phyloP scores from a whole-genome alignment of 2,329 filamentous ascomycete species.

The Ophiocordyceps polyrhachis-furcata region DNA sequence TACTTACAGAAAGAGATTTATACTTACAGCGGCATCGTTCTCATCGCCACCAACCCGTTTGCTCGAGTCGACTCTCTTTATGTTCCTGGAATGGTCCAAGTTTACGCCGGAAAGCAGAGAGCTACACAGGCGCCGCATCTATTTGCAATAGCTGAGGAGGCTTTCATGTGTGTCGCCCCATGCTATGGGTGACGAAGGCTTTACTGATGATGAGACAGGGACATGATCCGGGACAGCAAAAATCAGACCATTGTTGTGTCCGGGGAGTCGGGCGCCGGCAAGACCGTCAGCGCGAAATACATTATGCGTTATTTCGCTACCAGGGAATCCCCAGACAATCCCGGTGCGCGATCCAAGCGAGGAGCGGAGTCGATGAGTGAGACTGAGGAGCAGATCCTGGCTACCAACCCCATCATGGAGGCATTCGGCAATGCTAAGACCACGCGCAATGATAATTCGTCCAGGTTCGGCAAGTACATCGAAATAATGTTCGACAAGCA shows the following conservation, averaged over 20 bases:
- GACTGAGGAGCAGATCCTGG: slow-evolving; percentile 95
- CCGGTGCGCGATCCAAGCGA: slow-evolving; percentile 55
- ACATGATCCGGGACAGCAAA: slow-evolving; percentile 89
- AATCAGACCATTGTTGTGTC: slow-evolving; percentile 99
- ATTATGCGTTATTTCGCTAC: slow-evolving; percentile 99
- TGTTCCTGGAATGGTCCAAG: slow-evolving; percentile 98
- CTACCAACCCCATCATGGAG: slow-evolving; percentile 99
- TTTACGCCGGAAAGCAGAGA: slow-evolving; percentile 92
- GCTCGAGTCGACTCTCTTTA: slow-evolving; percentile 95
- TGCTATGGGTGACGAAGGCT: neutral
- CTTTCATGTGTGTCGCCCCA: slow-evolving; percentile 60
- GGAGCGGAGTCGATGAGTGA: slow-evolving; percentile 78
- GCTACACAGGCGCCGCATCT: slow-evolving; percentile 94
- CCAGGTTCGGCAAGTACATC: slow-evolving; percentile 97
- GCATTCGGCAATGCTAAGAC: slow-evolving; percentile 99
- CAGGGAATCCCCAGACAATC: slow-evolving; percentile 79
- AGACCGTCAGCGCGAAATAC: slow-evolving; percentile 98
- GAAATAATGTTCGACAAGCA: slow-evolving; percentile 97
- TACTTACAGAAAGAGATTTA: slow-evolving; percentile 99
- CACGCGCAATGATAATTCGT: slow-evolving; percentile 98
- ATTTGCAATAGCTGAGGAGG: slow-evolving; percentile 97
- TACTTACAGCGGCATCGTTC: slow-evolving; percentile 95
- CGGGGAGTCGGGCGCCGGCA: slow-evolving; percentile 94
- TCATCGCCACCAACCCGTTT: slow-evolving; percentile 97
- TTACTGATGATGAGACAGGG: slow-evolving; percentile 36